Evolutionary conservation across 2,329 filamentous ascomycete species (phyloP), one percentile per base, ranked within the genome.

Genomic region (Fonsecaea multimorphosa): DNA sequence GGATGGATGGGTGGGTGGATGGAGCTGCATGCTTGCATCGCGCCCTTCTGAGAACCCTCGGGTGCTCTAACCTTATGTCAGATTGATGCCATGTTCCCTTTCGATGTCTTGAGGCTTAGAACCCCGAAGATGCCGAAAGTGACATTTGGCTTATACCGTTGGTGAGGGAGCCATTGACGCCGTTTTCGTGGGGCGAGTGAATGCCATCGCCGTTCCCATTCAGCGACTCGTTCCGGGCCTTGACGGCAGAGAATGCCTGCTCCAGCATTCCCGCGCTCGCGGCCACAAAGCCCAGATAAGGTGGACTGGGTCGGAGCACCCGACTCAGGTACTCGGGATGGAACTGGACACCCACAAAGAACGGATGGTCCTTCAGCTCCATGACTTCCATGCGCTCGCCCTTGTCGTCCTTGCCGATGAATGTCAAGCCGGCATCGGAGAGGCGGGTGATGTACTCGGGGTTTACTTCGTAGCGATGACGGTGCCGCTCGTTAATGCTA

Each of bases 391-490:
- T 92, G 34, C 92, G 86, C 72, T 89, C 86, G 52, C 90, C 91
- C 66, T 84, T 87, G 64, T 91, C 88, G 73, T 96, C 92, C 77
- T 92, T 93, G 69, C 90, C 91, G 65, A 93, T 84, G 74, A 96
- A 93, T 49, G 84, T 81, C 34, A 97, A 81, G 0, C 92, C 93
- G 4, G 84, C 86, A 53, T 85, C 79, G 70, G 91, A 85, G 2
- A 97, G 82, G 34, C 80, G 79, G 3, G 89, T 86, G 59, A 96
- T 86, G 74, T 89, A 89, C 11, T 87, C 85, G 0, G 93, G 92
- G 79, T 96, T 96, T 70, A 96, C 91, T 80, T 97, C 93, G 76
- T 96, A 97, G 40, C 92, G 87, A 79, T 97, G 93, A 66, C 93
- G 87, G 78, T 97, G 93, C 58, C 93, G 87, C 82, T 96, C 93